Evolutionary conservation across 805 yeast genomes (phyloP).

Genomic region (Candida saitoana): DNA sequence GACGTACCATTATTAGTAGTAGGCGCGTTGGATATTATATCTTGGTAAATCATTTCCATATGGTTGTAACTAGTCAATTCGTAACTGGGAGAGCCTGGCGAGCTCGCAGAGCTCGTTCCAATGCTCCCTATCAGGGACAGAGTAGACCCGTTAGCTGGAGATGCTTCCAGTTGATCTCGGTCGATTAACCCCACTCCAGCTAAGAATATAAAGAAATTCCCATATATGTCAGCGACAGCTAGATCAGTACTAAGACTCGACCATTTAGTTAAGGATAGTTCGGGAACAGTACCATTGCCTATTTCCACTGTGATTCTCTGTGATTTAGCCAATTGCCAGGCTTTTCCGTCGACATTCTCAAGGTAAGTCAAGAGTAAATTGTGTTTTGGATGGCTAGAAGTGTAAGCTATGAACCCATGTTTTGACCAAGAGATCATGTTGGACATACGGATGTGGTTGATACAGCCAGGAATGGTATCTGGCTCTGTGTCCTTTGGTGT

Average conservation of each 20-base stretch:
- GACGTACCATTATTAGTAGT: constrained; percentile 13
- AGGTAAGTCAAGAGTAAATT: constrained; percentile 59
- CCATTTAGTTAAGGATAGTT: constrained; percentile 57
- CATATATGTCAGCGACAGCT: constrained; percentile 70
- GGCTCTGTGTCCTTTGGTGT: not conserved
- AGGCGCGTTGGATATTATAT: constrained; percentile 19
- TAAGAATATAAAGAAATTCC: constrained; percentile 46
- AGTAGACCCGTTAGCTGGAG: constrained; percentile 20
- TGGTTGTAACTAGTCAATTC: constrained; percentile 43
- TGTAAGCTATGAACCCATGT: constrained; percentile 79
- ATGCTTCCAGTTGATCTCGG: constrained; percentile 25
- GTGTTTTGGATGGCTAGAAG: constrained; percentile 33
- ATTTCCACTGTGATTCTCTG: constrained; percentile 31
- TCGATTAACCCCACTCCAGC: constrained; percentile 40
- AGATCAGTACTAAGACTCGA: constrained; percentile 76
- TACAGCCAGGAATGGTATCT: not conserved
- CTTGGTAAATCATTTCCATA: constrained; percentile 47
- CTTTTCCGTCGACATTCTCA: constrained; percentile 68
- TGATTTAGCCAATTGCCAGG: constrained; percentile 73
- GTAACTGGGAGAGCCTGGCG: no score
- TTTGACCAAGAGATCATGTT: constrained; percentile 67
- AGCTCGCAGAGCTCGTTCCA: constrained; percentile 21
- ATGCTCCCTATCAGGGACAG: constrained; percentile 7
- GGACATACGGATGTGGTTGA: constrained; percentile 6
- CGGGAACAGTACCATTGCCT: constrained; percentile 23